Percentiles rank a stretch among this genome's conserved stretches.
Conservation (phyloP, 1,139 yeast genomes). For the Nakaseomyces uthaithaninus region DNA sequence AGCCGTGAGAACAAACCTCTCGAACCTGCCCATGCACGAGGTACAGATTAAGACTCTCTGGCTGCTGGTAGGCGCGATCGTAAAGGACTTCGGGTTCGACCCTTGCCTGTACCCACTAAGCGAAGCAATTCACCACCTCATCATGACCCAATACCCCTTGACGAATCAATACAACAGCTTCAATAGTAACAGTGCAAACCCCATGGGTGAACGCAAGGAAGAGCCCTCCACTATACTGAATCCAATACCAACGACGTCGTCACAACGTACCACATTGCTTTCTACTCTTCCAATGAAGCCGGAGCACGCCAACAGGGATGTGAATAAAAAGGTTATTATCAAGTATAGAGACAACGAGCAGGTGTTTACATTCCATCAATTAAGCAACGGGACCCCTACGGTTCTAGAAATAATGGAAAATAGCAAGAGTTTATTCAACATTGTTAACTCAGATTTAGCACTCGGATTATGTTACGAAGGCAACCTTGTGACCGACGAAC, state of each 20-base stretch:
- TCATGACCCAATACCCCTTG: slow-evolving; percentile 60
- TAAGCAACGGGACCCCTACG: slow-evolving; percentile 32
- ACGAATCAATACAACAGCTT: slow-evolving; percentile 7
- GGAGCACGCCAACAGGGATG: slow-evolving; percentile 28
- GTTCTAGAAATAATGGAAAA: slow-evolving; percentile 28
- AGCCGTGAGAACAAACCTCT: slow-evolving; percentile 16
- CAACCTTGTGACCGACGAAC: slow-evolving; percentile 22
- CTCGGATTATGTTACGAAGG: slow-evolving; percentile 22
- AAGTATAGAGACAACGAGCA: slow-evolving; percentile 27
- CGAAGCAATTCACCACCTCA: slow-evolving; percentile 54
- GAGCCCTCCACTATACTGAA: neutral
- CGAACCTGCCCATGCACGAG: slow-evolving; percentile 18
- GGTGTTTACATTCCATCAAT: slow-evolving; percentile 28
- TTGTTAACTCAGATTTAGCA: slow-evolving; percentile 15
- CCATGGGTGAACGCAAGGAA: neutral
- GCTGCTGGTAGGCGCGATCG: slow-evolving; percentile 58
- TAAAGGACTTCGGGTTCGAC: slow-evolving; percentile 73
- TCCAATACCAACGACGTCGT: slow-evolving; percentile 5
- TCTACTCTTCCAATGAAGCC: slow-evolving; percentile 31
- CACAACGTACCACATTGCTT: slow-evolving; percentile 18
- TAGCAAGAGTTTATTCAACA: slow-evolving; percentile 25
- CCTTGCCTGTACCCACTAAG: slow-evolving; percentile 50
- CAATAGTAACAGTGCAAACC: neutral
- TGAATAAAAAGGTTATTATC: slow-evolving; percentile 27
- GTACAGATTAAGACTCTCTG: slow-evolving; percentile 34